A percentile compares a stretch with the other conserved stretches of the same genome.
phyloP scores from a whole-genome alignment of 2,329 filamentous ascomycete species.

The Claviceps purpurea region DNA sequence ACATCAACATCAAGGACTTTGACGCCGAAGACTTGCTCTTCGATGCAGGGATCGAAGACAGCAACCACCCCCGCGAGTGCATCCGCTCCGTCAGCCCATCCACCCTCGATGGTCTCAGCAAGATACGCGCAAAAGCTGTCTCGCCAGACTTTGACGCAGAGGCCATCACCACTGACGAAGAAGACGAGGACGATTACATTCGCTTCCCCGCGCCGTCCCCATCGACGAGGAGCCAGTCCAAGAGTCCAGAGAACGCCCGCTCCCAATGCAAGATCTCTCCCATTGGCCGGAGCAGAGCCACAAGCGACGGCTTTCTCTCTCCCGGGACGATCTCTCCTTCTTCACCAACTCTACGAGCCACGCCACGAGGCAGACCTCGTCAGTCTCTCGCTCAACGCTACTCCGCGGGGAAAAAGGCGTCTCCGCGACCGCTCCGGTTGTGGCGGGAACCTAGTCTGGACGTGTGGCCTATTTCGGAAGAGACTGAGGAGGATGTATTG shows the following conservation, averaged over 20 bases:
- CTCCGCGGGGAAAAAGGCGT: slow-evolving; percentile 10
- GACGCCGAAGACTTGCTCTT: slow-evolving; percentile 35
- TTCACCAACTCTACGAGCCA: not conserved
- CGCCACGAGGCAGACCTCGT: slow-evolving; percentile 1
- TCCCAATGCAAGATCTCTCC: slow-evolving; percentile 19
- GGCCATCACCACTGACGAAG: slow-evolving; percentile 30
- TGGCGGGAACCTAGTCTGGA: slow-evolving; percentile 47
- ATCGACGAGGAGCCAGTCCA: slow-evolving; percentile 16
- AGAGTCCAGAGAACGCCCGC: slow-evolving; percentile 24
- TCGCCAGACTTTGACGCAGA: slow-evolving; percentile 27
- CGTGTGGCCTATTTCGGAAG: slow-evolving; percentile 47
- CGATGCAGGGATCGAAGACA: slow-evolving; percentile 44
- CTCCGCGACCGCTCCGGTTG: slow-evolving; percentile 26
- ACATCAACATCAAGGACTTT: slow-evolving; percentile 25
- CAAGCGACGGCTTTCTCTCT: slow-evolving; percentile 14
- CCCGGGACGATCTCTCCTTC: slow-evolving; percentile 3
- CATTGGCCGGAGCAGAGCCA: slow-evolving; percentile 13
- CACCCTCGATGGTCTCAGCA: slow-evolving; percentile 37
- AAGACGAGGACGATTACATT: slow-evolving; percentile 38
- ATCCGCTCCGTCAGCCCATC: slow-evolving; percentile 45
- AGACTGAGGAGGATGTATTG: slow-evolving; percentile 39
- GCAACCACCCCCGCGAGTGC: slow-evolving; percentile 28
- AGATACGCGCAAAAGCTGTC: slow-evolving; percentile 20
- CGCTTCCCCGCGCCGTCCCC: slow-evolving; percentile 30
- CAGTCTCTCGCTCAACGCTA: slow-evolving; percentile 2